Evolutionary conservation across 164 flowering plant species (phyloP).

Genomic region (Nymphaea thermarum): DNA sequence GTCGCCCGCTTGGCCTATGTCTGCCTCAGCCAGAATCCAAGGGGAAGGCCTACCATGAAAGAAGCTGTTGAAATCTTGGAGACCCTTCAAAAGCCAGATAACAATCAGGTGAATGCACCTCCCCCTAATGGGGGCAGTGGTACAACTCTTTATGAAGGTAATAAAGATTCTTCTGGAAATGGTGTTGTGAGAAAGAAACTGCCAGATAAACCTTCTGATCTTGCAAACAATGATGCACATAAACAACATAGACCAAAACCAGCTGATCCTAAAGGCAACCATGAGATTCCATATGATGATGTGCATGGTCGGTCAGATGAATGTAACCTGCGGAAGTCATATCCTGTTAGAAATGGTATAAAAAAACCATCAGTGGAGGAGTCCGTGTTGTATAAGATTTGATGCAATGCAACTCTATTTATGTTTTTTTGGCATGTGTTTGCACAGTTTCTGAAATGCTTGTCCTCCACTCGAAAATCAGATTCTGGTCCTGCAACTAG

Average conservation of each 20-base stretch:
- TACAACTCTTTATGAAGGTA: conserved; percentile 49
- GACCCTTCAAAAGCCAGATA: conserved; percentile 25
- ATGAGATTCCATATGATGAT: conserved; percentile 6
- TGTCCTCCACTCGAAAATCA: too few relatives aligned
- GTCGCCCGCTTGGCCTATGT: conserved; percentile 77
- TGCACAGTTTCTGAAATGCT: background rate
- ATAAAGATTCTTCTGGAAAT: conserved; percentile 15
- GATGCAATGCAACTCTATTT: conserved; percentile 1
- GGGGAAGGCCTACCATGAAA: conserved; percentile 78
- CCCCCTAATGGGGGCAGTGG: conserved; percentile 18
- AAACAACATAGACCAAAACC: conserved; percentile 7
- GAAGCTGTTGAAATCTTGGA: conserved; percentile 79
- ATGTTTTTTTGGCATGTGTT: too few relatives aligned
- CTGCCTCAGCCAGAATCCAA: conserved; percentile 91
- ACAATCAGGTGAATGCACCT: conserved; percentile 15
- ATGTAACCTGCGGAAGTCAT: conserved; percentile 5
- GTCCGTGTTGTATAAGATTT: conserved; percentile 7
- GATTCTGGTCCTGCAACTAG: too few relatives aligned
- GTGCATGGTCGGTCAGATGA: conserved; percentile 19
- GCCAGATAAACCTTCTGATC: conserved; percentile 3
- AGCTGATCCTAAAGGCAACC: background rate
- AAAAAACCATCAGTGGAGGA: conserved; percentile 1
- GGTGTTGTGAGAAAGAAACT: conserved; percentile 4
- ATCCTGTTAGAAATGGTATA: conserved; percentile 10
- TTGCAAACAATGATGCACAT: conserved; percentile 4